Evolutionary conservation across 2,329 filamentous ascomycete species (phyloP), one percentile per base, ranked within the genome.

Genomic region (Neonectria sp.): DNA sequence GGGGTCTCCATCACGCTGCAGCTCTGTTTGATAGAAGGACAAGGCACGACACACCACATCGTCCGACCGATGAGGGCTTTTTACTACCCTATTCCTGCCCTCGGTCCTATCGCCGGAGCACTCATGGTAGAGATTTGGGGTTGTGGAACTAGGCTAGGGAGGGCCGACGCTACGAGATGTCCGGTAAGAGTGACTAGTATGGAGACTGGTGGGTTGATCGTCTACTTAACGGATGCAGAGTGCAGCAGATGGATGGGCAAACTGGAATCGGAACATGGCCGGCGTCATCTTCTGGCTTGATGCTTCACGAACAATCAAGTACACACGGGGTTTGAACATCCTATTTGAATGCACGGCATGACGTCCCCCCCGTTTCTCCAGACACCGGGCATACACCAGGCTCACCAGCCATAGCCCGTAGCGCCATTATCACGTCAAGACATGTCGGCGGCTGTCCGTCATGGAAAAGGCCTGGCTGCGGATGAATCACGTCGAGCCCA

Each of bases 1-100:
- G 51, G 48, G 58, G 68, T 65, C 69, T 72, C 72, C 73, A 69
- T 74, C 59, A 27, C 57, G 66, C 52, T 65, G 67, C 72, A 71
- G 69, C 61, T 72, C 67, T 66, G 51, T 55, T 63, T 68, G 53
- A 59, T 63, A 57, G 49, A 51, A 55, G 40, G 52, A 43, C 56
- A 31, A 56, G 65, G 57, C 63, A 63, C 56, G 59, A 59, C 49
- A 71, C 65, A 55, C 49, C 53, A 63, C 29, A n/a, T 69, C 15
- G 48, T 66, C 27, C 37, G 37, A 58, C 51, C 59, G 40, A 40
- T 61, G 66, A 65, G 58, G 52, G 66, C 49, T 65, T 62, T 74
- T 67, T 35, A 66, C 57, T 58, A 60, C 64, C 62, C 60, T 68
- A 63, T 55, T 69, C 68, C 68, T 67, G 37, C 55, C 40, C 58